Conservation (phyloP, 2,329 filamentous ascomycete species). For the Tolypocladium inflatum region DNA sequence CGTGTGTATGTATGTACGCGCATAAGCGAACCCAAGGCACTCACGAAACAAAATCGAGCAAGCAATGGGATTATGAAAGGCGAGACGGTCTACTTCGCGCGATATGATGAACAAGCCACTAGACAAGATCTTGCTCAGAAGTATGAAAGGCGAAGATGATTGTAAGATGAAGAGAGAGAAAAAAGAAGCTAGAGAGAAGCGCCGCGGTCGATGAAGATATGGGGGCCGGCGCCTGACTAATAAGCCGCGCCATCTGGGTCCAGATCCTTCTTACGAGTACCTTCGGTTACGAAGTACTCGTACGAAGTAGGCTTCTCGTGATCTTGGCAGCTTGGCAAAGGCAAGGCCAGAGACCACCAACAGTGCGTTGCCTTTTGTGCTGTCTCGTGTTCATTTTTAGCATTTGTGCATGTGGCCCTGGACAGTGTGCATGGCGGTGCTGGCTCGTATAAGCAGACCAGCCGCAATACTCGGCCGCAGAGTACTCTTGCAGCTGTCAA, state of each 20-base stretch:
- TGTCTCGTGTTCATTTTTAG: neutral
- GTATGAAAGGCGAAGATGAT: constrained; percentile 28
- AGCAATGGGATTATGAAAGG: constrained; percentile 53
- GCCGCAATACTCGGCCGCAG: neutral
- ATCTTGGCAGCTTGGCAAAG: neutral
- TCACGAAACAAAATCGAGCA: constrained; percentile 31
- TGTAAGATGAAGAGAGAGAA: constrained; percentile 36
- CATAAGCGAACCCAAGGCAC: constrained; percentile 53
- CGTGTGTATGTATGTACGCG: constrained; percentile 36
- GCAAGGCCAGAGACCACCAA: neutral
- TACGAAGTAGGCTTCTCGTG: neutral
- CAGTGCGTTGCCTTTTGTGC: neutral
- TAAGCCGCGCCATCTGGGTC: neutral
- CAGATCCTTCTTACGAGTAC: neutral
- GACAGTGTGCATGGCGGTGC: neutral
- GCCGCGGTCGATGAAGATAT: neutral
- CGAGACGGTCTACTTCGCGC: constrained; percentile 45
- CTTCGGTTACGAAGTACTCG: no score
- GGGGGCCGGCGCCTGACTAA: neutral
- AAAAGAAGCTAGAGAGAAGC: neutral
- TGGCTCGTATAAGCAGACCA: neutral
- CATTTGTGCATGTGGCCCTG: neutral
- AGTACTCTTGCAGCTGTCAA: neutral
- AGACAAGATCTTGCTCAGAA: constrained; percentile 21
- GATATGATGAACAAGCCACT: constrained; percentile 34